Evolutionary conservation across 2,329 filamentous ascomycete species (phyloP), one percentile per base, ranked within the genome.

Genomic region (Xylaria sp.): DNA sequence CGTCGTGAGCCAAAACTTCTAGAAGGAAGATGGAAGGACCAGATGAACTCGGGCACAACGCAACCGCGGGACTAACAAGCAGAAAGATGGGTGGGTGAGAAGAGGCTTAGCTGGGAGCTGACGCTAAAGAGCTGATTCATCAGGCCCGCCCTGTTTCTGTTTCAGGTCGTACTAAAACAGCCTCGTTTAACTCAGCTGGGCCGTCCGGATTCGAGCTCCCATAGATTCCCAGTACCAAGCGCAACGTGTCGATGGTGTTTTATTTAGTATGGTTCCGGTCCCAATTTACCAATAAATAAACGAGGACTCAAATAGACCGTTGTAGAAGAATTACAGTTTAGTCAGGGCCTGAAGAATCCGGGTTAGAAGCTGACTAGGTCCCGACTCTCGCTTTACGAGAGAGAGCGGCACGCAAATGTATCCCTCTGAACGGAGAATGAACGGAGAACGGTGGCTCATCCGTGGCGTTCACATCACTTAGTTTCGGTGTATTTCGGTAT

Each of bases 131-230:
- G 69, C 66, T 65, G 63, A 65, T 66, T 68, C 62, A 70, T 63
- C 69, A 54, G 52, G 51, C 46, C 54, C 66, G 62, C 62, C 69
- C 69, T 66, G 63, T 66, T 66, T 70, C 58, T 61, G 66, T 66
- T 70, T 69, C 66, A 69, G 66, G 69, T 69, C 23, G 20, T 15
- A 64, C 62, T 61, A 63, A 51, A 51, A 64, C 69, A 65, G 69
- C 69, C 69, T 70, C 69, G 60, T 60, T 50, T 55, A 15, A 20
- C 66, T 69, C 69, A 70, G 69, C 69, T 67, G 50, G 23, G 23
- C 44, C 7, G 50, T 62, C 68, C 60, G 10, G 41, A 56, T 63
- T 65, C 13, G 66, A 61, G 66, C 23, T 15, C 25, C 31, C 52
- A 58, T 46, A 44, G 37, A 46, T 28, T 59, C 41, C 31, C 58